Conservation (phyloP, 225 moss, liverwort and hornwort genomes). For the Anthoceros angustus region DNA sequence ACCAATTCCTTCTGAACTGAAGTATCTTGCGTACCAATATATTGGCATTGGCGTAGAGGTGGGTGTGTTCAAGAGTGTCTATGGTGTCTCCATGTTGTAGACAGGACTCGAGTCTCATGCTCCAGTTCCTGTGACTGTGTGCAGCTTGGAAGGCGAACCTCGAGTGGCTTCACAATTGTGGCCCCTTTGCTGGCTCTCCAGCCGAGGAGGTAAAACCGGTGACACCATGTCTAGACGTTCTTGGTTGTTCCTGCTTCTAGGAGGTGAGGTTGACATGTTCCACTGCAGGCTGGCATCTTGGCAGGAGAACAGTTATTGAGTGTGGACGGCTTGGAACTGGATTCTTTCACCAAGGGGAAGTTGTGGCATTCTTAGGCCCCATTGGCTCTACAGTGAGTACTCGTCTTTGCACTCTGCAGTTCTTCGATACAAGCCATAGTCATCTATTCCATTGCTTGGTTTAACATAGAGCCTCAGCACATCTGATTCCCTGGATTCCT, state of each 20-base stretch:
- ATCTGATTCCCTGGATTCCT: no score
- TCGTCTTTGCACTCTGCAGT: conserved; percentile 3
- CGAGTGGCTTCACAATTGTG: conserved; percentile 44
- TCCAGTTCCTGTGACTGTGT: not conserved
- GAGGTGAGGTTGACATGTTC: not conserved
- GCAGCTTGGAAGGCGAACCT: not conserved
- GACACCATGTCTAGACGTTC: not conserved
- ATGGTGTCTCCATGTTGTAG: not conserved
- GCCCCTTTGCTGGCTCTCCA: conserved; percentile 96
- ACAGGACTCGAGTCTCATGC: not conserved
- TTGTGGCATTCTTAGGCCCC: conserved; percentile 57
- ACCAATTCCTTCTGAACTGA: conserved; percentile 79
- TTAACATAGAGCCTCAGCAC: no score
- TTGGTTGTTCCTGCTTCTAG: not conserved
- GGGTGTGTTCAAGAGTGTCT: conserved; percentile 6
- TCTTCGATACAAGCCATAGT: not conserved
- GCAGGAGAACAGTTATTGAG: conserved; percentile 61
- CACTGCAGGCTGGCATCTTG: conserved; percentile 65
- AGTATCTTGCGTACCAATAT: conserved; percentile 79
- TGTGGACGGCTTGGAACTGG: conserved; percentile 38
- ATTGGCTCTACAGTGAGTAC: conserved; percentile 54
- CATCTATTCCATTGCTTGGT: no score
- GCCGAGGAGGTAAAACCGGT: conserved; percentile 60
- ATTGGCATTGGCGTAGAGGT: conserved; percentile 93
- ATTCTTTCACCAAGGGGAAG: conserved; percentile 54